Percentiles rank a stretch among this genome's conserved stretches.
Evolutionary conservation across 192 early-diverging fungal genomes (phyloP).

Genomic region (Entomortierella lignicola): DNA sequence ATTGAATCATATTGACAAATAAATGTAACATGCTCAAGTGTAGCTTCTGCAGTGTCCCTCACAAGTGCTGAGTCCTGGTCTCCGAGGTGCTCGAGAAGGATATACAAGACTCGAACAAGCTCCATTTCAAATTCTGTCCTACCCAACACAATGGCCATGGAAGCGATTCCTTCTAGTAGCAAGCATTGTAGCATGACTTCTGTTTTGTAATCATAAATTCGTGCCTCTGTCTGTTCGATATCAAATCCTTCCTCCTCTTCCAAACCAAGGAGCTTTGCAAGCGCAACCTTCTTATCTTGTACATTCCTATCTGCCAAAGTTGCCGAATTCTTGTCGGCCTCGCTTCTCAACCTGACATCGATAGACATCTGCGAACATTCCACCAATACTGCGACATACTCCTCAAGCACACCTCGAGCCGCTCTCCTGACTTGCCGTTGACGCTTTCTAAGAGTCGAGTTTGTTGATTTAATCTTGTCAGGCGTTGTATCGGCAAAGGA

Average conservation of each 20-base stretch:
- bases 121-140: conserved; percentile 48
- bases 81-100: conserved; percentile 59
- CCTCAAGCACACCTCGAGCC: conserved; percentile 31
- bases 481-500: not conserved
- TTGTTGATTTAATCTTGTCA: not conserved
- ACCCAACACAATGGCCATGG: conserved; percentile 40
- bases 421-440: conserved; percentile 27
- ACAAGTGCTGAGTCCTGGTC: conserved; percentile 55
- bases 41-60: conserved; percentile 53
- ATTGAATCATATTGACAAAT: conserved; percentile 47
- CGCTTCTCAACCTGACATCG: conserved; percentile 13
- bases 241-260: conserved; percentile 18
- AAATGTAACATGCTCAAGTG: conserved; percentile 56
- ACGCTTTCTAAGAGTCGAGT: not conserved
- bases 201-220: conserved; percentile 31
- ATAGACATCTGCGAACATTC: conserved; percentile 26
- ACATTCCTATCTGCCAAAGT: not conserved
- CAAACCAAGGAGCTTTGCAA: conserved; percentile 17
- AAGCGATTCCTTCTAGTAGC: conserved; percentile 43
- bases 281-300: conserved; percentile 4
- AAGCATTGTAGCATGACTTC: conserved; percentile 34
- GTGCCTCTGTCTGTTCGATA: not conserved
- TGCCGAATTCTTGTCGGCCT: not conserved
- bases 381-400: conserved; percentile 26
- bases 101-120: conserved; percentile 56